Percentiles rank a stretch among this genome's conserved stretches.
Evolutionary conservation across 2,329 filamentous ascomycete species (phyloP).

Genomic region (Fonsecaea multimorphosa): DNA sequence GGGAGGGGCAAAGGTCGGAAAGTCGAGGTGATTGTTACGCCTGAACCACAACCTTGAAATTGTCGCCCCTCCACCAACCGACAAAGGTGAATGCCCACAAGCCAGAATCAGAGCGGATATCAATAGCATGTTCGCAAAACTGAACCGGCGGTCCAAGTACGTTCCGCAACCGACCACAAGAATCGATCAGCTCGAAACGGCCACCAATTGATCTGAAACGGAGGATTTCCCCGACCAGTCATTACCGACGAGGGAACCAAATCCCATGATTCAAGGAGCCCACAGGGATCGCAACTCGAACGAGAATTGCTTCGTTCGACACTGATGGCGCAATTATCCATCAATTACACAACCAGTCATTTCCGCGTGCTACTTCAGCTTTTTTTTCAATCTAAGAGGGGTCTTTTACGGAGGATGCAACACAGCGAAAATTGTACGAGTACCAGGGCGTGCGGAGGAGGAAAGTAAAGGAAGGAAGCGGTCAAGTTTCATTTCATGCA

Average conservation of each 20-base stretch:
- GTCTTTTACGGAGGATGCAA: not conserved
- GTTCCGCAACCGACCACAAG: not conserved
- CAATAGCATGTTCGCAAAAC: not conserved
- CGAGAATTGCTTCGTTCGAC: not conserved
- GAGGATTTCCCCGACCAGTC: constrained; percentile 1
- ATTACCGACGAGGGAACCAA: constrained; percentile 11
- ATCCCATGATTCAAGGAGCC: not conserved
- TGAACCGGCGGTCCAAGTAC: not conserved
- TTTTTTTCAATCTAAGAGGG: not conserved
- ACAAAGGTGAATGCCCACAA: not conserved
- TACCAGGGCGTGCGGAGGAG: not conserved
- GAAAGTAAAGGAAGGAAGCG: not conserved
- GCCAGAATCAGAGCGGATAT: not conserved
- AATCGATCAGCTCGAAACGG: not conserved
- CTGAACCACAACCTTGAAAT: constrained; percentile 22
- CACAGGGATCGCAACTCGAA: not conserved
- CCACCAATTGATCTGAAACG: not conserved
- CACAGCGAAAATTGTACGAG: constrained; percentile 6
- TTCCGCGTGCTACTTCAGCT: constrained; percentile 4
- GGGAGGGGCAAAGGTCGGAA: constrained; percentile 85
- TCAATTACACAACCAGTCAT: constrained; percentile 8
- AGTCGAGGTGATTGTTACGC: constrained; percentile 50
- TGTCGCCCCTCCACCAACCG: not conserved
- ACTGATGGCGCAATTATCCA: not conserved
- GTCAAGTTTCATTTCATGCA: not conserved